Evolutionary conservation across 1,284 basidiomycete genomes (phyloP), one percentile per base, ranked within the genome.

Genomic region (Crucibulum cyathiforme): DNA sequence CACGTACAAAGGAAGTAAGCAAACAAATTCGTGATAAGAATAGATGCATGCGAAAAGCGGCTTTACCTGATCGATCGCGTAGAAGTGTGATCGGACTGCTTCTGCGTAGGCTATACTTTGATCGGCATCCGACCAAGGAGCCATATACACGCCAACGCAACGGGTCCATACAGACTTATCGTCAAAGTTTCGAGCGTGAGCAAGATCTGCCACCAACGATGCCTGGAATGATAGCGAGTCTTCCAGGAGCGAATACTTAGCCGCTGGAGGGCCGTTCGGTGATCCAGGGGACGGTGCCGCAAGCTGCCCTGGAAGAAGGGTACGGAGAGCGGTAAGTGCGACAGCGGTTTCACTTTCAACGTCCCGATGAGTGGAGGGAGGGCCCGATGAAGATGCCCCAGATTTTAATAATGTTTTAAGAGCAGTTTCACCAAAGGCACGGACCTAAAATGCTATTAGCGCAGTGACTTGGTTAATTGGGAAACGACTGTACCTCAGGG

Each of bases 371-470:
- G 86, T 80, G 36, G 86, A 81, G 48, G 88, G 88, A 17, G 85
- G 85, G 35, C 87, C 89, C 59, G 81, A 80, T 17, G 86, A 82
- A 19, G 92, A 94, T 35, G 94, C 94, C 59, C 94, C 94, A 54
- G 95, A 87, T 68, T 90, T 90, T 62, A 87, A 74, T 51, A 96
- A 81, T 46, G 93, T 95, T 59, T 88, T 81, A 41, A 94, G 81
- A 4, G 94, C 90, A 7, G 90, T 83, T 68, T 93, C 89, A 57
- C 88, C 95, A 72, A 98, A 98, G 8, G 94, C 95, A 62, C 95
- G 92, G 64, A 97, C 94, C 87, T 90, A 53, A 34, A 56, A 60
- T 61, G 35, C 15, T 48, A 56, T 55, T 9, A 57, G 65, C 24
- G 59, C 63, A 60, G 62, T n/a, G 47, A 24, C 8, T 60, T 58